phyloP scores from a whole-genome alignment of 2,329 filamentous ascomycete species.

The Diplodia corticola region DNA sequence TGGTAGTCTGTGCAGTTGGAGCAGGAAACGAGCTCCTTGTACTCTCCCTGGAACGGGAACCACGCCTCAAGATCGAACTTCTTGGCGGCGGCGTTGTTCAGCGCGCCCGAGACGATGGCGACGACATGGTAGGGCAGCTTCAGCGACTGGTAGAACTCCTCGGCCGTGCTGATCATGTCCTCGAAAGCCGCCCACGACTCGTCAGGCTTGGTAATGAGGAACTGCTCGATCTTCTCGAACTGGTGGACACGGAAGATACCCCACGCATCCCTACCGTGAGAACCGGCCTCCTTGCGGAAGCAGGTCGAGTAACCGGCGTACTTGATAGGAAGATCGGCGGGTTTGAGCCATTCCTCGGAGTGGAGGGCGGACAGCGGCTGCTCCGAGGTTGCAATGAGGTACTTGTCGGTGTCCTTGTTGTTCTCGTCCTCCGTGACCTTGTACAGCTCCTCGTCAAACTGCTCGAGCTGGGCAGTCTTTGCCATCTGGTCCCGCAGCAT shows the following conservation, averaged over 20 bases:
- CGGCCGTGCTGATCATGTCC: slow-evolving; percentile 84
- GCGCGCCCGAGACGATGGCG: slow-evolving; percentile 89
- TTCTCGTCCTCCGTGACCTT: slow-evolving; percentile 87
- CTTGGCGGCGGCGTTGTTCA: slow-evolving; percentile 67
- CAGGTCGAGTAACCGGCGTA: slow-evolving; percentile 87
- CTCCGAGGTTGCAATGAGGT: slow-evolving; percentile 80
- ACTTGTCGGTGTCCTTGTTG: slow-evolving; percentile 79
- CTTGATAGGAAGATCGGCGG: slow-evolving; percentile 85
- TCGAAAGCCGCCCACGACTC: slow-evolving; percentile 93
- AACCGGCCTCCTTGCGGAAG: slow-evolving; percentile 92
- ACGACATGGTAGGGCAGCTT: slow-evolving; percentile 89
- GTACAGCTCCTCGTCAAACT: slow-evolving; percentile 98
- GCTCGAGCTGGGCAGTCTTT: slow-evolving; percentile 94
- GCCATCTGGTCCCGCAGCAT: slow-evolving; percentile 96
- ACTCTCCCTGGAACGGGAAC: slow-evolving; percentile 95
- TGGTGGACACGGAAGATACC: slow-evolving; percentile 98
- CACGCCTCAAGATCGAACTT: slow-evolving; percentile 96
- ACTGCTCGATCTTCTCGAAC: slow-evolving; percentile 92
- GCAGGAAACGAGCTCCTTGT: slow-evolving; percentile 96
- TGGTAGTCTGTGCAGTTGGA: slow-evolving; percentile 99
- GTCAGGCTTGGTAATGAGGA: slow-evolving; percentile 74
- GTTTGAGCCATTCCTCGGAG: slow-evolving; percentile 87
- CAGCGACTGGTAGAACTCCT: slow-evolving; percentile 93
- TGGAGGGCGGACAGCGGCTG: slow-evolving; percentile 94
- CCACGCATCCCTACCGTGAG: slow-evolving; percentile 92